Percentiles rank a stretch among this genome's conserved stretches.
Evolutionary conservation across 1,139 yeast species (phyloP).

Genomic region (Pichia sp.): DNA sequence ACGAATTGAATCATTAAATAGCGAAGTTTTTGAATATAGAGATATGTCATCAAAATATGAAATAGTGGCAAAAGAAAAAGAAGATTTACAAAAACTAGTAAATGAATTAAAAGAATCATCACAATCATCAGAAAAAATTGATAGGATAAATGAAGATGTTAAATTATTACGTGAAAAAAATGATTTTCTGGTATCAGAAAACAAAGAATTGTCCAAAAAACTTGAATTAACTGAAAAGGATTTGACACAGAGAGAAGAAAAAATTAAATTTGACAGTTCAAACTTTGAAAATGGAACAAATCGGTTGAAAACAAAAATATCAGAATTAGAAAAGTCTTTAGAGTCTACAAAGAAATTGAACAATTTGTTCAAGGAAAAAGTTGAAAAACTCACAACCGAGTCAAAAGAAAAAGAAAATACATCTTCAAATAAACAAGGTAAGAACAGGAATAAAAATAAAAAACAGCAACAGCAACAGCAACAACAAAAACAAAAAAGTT

Average conservation of each 20-base stretch:
- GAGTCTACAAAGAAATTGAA: conserved; percentile 20
- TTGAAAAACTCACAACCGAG: conserved; percentile 19
- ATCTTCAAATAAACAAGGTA: conserved; percentile 4
- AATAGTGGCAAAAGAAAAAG: conserved; percentile 7
- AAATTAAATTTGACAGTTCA: neutral
- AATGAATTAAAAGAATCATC: neutral
- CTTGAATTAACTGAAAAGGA: neutral
- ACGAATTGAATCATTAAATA: conserved; percentile 8
- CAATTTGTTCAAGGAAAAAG: conserved; percentile 24
- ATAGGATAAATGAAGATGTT: neutral
- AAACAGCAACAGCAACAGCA: neutral
- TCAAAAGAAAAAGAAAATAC: neutral
- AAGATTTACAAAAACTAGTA: neutral
- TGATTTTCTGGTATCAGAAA: conserved; percentile 2
- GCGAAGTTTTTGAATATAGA: neutral
- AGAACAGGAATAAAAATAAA: conserved; percentile 9
- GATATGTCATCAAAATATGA: conserved; percentile 9
- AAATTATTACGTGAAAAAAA: conserved; percentile 1
- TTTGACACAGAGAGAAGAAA: neutral
- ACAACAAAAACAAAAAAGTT: conserved; percentile 7
- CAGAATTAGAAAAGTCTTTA: conserved; percentile 17
- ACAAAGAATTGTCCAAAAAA: neutral
- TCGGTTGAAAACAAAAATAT: neutral
- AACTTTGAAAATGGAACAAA: neutral
- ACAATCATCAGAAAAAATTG: neutral